Evolutionary conservation across 164 flowering plant species (phyloP).

Genomic region (Platanus orientalis): DNA sequence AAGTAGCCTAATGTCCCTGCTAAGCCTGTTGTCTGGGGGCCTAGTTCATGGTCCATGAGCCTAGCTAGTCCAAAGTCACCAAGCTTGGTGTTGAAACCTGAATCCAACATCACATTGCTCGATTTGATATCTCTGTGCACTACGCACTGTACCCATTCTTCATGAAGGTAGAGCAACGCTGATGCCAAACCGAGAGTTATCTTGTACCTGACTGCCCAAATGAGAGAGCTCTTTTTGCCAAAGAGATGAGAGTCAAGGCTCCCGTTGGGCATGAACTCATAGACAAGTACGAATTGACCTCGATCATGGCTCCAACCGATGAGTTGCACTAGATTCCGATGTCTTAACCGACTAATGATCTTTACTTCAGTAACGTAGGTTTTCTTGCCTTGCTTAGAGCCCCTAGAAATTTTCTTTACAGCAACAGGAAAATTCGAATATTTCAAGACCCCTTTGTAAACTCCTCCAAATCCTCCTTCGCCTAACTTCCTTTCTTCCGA

Average conservation of each 20-base stretch:
- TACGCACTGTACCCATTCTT: no score
- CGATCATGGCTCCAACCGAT: constrained; percentile 49
- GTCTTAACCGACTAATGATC: constrained; percentile 22
- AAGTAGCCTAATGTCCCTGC: no score
- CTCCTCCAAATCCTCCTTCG: no score
- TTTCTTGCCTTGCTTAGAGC: constrained; percentile 23
- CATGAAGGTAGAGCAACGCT: no score
- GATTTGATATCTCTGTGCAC: no score
- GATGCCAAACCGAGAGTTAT: no score
- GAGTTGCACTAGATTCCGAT: constrained; percentile 45
- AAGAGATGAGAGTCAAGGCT: no score
- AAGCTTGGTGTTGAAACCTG: no score
- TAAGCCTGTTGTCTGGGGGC: constrained; percentile 33
- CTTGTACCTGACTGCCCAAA: no score
- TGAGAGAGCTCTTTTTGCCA: no score
- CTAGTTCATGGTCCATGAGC: constrained; percentile 33
- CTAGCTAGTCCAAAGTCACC: constrained; percentile 35
- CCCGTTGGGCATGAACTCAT: no score
- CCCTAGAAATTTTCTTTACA: constrained; percentile 20
- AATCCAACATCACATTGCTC: no score
- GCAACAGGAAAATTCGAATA: constrained; percentile 14
- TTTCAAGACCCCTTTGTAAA: not conserved
- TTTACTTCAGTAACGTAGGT: constrained; percentile 24
- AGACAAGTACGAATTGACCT: constrained; percentile 37
- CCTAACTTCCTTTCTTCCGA: constrained; percentile 26